A percentile compares a stretch with the other conserved stretches of the same genome.
Evolutionary conservation across 371 early-diverging fungal species (phyloP).

Genomic region (Haplosporangium sp.): DNA sequence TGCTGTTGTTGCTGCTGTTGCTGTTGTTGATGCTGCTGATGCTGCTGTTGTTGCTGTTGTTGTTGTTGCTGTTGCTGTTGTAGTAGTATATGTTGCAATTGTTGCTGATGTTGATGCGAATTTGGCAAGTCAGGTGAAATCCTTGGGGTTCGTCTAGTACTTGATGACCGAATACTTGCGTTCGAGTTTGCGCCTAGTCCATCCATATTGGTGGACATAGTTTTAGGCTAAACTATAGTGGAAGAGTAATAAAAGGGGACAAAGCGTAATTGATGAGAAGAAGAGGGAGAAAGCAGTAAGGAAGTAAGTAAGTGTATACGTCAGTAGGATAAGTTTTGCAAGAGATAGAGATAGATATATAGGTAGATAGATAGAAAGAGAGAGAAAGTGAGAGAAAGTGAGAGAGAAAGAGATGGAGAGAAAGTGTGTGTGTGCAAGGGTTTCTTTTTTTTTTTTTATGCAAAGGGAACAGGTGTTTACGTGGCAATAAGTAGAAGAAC

Average conservation of each 20-base stretch:
- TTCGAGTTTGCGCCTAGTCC: slow-evolving; percentile 3
- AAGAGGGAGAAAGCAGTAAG: background rate
- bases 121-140: background rate
- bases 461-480: background rate
- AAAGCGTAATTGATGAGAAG: background rate
- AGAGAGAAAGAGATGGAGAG: too few species aligned
- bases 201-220: slow-evolving; percentile 1
- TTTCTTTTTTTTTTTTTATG: background rate
- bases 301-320: background rate
- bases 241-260: background rate
- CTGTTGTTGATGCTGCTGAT: slow-evolving; percentile 1
- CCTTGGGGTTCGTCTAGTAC: background rate
- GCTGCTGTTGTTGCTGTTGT: background rate
- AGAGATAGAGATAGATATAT: too few species aligned
- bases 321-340: background rate
- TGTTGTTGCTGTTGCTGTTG: slow-evolving; percentile 1
- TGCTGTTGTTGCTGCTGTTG: background rate
- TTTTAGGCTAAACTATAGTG: background rate
- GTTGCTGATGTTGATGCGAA: slow-evolving; percentile 12
- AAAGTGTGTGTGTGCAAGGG: background rate
- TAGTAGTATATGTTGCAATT: background rate
- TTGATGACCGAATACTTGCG: background rate
- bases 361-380: too few species aligned
- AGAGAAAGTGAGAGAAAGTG: too few species aligned
- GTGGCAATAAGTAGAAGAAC: background rate